Conservation (phyloP, 108 stramenopile genomes). For the Skeletonema grethae region DNA sequence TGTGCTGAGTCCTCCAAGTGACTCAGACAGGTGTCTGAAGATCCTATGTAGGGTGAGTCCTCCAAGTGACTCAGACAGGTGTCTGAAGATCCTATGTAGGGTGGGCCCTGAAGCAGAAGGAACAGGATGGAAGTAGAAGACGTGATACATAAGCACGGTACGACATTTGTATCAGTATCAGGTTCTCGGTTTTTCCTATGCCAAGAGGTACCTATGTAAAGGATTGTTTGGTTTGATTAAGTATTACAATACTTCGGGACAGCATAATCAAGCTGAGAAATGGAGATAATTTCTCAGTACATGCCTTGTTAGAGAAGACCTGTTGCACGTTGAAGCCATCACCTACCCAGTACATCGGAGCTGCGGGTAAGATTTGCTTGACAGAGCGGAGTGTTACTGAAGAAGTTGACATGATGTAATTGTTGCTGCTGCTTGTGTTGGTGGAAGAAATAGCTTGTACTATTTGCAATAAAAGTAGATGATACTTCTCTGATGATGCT, state of each 20-base stretch:
- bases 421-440: background rate
- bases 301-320: slow-evolving; percentile 81
- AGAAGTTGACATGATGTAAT: background rate
- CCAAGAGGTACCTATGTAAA: slow-evolving; percentile 59
- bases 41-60: no score
- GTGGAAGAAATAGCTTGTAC: background rate
- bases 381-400: slow-evolving; percentile 29
- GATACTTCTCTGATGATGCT: no score
- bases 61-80: no score
- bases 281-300: slow-evolving; percentile 73
- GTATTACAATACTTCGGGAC: slow-evolving; percentile 71
- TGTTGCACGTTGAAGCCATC: slow-evolving; percentile 84
- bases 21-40: no score
- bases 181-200: no score
- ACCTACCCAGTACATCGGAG: slow-evolving; percentile 80
- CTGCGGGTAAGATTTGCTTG: slow-evolving; percentile 50
- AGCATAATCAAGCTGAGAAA: slow-evolving; percentile 89
- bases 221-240: slow-evolving; percentile 40
- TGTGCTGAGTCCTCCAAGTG: no score
- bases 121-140: no score
- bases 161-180: no score
- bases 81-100: no score
- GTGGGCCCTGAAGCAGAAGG: no score
- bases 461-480: background rate
- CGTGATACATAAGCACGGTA: no score